phyloP scores from a whole-genome alignment of 305 asterid genomes.

The Plantago rigida region DNA sequence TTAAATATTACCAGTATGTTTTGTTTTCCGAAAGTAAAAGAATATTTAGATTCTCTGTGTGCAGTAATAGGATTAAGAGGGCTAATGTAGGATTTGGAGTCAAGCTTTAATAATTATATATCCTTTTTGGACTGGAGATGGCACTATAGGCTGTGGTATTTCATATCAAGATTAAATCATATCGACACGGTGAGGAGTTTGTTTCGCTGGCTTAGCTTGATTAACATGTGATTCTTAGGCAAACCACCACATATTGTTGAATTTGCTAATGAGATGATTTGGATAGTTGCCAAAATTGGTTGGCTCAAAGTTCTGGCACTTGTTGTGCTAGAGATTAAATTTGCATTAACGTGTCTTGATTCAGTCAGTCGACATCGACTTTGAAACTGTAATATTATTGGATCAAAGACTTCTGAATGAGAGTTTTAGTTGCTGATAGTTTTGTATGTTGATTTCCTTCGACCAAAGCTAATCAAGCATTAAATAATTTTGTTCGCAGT shows the following conservation, averaged over 20 bases:
- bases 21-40: too few species aligned
- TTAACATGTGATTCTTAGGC: too few species aligned
- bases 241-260: not conserved
- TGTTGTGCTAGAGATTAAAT: conserved; percentile 18
- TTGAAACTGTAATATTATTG: not conserved
- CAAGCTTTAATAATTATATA: too few species aligned
- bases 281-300: not conserved
- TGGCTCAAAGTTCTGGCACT: not conserved
- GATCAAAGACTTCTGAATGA: not conserved
- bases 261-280: not conserved
- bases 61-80: too few species aligned
- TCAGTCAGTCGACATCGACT: conserved; percentile 14
- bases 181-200: too few species aligned
- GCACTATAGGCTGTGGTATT: too few species aligned
- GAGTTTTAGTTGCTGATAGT: conserved; percentile 1
- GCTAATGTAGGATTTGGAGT: too few species aligned
- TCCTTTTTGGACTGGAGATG: not conserved
- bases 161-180: too few species aligned
- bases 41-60: too few species aligned
- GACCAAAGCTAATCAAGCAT: conserved; percentile 9
- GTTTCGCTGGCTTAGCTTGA: too few species aligned
- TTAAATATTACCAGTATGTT: too few species aligned
- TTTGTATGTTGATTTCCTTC: conserved; percentile 8
- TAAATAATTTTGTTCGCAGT: conserved; percentile 36
- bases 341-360: conserved; percentile 4